Conservation (phyloP, 257 asterid genomes). For the Petrea volubilis region DNA sequence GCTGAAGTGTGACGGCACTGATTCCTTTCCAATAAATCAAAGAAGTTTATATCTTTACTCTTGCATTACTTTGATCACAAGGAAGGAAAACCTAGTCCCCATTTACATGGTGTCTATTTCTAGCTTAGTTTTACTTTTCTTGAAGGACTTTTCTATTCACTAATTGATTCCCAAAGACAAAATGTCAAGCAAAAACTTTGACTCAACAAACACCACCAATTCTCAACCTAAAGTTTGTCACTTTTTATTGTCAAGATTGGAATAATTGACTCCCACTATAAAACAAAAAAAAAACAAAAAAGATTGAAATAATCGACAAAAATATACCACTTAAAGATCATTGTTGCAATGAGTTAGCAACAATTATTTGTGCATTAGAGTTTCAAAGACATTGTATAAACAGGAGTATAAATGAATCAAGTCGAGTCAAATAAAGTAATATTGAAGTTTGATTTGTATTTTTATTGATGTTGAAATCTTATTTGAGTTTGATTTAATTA, state of each 20-base stretch:
- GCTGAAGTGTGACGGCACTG: neutral
- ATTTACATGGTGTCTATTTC: neutral
- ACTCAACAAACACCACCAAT: neutral
- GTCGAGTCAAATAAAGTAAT: too few species aligned
- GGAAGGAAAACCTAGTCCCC: neutral
- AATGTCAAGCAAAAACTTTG: slow-evolving; percentile 4
- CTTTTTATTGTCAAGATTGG: neutral
- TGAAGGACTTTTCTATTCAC: slow-evolving; percentile 15
- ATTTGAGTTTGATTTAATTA: too few species aligned
- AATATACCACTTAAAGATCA: too few species aligned
- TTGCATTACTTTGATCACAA: neutral
- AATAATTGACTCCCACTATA: too few species aligned
- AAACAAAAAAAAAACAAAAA: too few species aligned
- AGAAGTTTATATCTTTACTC: neutral
- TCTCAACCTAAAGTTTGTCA: neutral
- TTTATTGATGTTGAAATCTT: too few species aligned
- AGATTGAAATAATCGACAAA: too few species aligned
- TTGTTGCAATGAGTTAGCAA: too few species aligned
- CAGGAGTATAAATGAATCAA: too few species aligned
- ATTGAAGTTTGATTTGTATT: too few species aligned
- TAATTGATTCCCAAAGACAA: neutral
- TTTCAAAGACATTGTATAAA: too few species aligned
- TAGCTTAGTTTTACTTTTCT: neutral
- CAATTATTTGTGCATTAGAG: too few species aligned
- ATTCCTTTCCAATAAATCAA: neutral